Base-by-base conservation (phyloP, 163 green algal species). In the Smithsoniella earleae region DNA sequence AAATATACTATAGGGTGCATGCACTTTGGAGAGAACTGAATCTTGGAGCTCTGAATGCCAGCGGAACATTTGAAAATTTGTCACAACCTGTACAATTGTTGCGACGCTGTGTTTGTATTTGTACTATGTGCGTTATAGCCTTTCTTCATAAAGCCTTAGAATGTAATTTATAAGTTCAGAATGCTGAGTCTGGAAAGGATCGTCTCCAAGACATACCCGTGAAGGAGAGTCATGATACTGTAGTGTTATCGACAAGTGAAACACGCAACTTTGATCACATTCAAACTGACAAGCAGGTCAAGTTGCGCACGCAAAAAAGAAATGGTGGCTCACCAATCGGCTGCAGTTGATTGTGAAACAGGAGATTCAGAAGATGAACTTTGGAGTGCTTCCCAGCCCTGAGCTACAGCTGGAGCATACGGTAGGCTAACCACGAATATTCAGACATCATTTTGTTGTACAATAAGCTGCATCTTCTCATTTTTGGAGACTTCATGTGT, bases 311-410 rank as follows among this genome's bases (percentile, higher is more conserved):
- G 20, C 4, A 33, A 69, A 69, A 40, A 33, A 34, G 58, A 69
- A 69, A 38, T 69, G 20, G n/a, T 18, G 16, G 16, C 58, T 69
- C 18, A 69, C 58, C 16, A 69, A 34, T 30, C 40, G 43, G 38
- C 58, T 69, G 16, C 16, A 45, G 58, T 34, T 69, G 8, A 34
- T 69, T 33, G n/a, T 69, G 6, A 37, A 31, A 34, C 58, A 69
- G 25, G 58, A 69, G 18, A 25, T 69, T 36, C 58, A 30, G 8
- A 69, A 69, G 58, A 30, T 69, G 58, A 69, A 69, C 2, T 69
- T 69, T 69, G 58, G 58, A 10, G 58, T 69, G 8, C 22, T 69
- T 36, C 58, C 58, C 1, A 69, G 58, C 25, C 58, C 58, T 13
- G 58, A 69, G 25, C 6, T 69, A 5, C 58, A 69, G 25, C 58